phyloP scores from a whole-genome alignment of 495 filamentous ascomycete species.

The Penicillium paradoxum region DNA sequence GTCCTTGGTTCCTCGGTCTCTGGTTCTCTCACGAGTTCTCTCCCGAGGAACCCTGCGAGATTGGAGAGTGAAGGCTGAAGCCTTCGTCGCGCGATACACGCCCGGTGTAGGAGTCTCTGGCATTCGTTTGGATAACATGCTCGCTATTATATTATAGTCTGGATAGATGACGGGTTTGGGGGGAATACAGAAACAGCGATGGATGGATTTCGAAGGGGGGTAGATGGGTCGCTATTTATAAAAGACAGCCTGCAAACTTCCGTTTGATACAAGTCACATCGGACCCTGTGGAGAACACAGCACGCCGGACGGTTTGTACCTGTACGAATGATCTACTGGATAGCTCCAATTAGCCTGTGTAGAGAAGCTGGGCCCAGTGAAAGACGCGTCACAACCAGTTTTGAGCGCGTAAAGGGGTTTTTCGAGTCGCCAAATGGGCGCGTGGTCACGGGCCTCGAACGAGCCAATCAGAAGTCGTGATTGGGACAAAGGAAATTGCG shows the following conservation, averaged over 20 bases:
- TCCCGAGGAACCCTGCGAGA: slow-evolving; percentile 12
- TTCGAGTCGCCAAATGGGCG: slow-evolving; percentile 36
- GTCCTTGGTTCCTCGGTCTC: not conserved
- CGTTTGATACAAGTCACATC: slow-evolving; percentile 5
- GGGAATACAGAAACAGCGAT: not conserved
- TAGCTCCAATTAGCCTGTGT: slow-evolving; percentile 14
- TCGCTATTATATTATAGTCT: slow-evolving; percentile 6
- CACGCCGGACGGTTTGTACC: slow-evolving; percentile 1
- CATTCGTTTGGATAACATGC: slow-evolving; percentile 31
- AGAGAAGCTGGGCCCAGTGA: not conserved
- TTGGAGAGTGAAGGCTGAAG: slow-evolving; percentile 9
- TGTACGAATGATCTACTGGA: slow-evolving; percentile 1
- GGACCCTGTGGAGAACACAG: slow-evolving; percentile 5
- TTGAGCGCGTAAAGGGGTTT: slow-evolving; percentile 35
- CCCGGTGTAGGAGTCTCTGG: slow-evolving; percentile 35
- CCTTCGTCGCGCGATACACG: slow-evolving; percentile 45
- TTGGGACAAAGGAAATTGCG: slow-evolving; percentile 5
- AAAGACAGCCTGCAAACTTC: not conserved
- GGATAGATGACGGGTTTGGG: not conserved
- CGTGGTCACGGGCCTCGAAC: slow-evolving; percentile 33
- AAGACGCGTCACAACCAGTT: slow-evolving; percentile 33
- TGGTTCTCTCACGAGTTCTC: slow-evolving; percentile 5
- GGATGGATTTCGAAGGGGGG: slow-evolving; percentile 14
- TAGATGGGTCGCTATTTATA: slow-evolving; percentile 2
- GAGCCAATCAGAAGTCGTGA: slow-evolving; percentile 17